Conservation (phyloP, 2,329 filamentous ascomycete genomes). For the Alternaria sp. region DNA sequence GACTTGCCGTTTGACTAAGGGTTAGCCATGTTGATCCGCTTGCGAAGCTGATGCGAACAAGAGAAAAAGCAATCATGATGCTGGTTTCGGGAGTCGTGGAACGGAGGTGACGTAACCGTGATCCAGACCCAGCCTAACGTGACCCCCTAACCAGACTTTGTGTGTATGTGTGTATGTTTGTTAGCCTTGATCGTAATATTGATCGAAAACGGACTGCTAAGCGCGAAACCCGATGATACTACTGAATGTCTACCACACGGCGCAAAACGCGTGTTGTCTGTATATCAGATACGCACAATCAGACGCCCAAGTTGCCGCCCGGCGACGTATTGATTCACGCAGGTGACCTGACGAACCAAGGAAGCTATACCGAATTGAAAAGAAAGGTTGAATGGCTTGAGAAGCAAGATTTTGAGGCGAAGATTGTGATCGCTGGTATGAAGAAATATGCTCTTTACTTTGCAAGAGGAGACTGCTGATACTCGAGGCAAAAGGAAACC, state of each 20-base stretch:
- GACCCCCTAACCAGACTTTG: not conserved
- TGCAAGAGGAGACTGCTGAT: not conserved
- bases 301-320: constrained; percentile 68
- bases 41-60: not conserved
- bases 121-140: not conserved
- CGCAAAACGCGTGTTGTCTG: constrained; percentile 71
- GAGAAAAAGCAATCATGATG: not conserved
- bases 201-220: not conserved
- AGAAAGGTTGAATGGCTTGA: constrained; percentile 72
- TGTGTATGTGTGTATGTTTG: not conserved
- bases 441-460: not conserved
- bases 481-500: constrained; percentile 66
- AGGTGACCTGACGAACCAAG: constrained; percentile 79
- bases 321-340: constrained; percentile 80
- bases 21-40: not conserved
- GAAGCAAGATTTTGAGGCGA: constrained; percentile 71
- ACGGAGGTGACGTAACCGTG: not conserved
- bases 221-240: not conserved
- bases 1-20: not conserved
- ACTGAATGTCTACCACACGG: not conserved
- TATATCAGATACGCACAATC: constrained; percentile 80
- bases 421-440: constrained; percentile 73
- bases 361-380: constrained; percentile 64
- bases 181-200: not conserved
- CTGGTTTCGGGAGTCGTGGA: not conserved